Base-by-base conservation (phyloP, 225 moss, liverwort and hornwort species). In the Antitrichia curtipendula region DNA sequence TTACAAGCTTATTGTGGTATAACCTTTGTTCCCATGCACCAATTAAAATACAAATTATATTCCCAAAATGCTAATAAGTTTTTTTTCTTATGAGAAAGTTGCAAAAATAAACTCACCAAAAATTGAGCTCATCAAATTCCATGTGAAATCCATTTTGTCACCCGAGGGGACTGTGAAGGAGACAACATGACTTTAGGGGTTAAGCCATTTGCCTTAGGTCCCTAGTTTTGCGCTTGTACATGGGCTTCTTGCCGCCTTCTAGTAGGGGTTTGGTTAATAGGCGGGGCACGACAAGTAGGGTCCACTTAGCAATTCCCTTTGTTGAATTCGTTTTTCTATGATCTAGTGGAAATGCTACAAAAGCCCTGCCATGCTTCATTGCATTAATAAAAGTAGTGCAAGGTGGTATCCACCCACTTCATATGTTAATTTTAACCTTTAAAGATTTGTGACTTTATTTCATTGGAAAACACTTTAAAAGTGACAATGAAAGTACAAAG, bases 131-230 rank as follows among this genome's bases (percentile, higher is more conserved):
- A 9, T 16, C 2, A 8, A 16, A 62, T 31, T 13, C 7, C 16
- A 3, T 1, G 8, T 8, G 1, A 62, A 61, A 62, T 31, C 16
- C 31, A 31, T 62, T 62, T 31, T 62, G 31, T 62, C 27, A 2
- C 1, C 3, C 3, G 3, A 27, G 5, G 12, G 2, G 2, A 58
- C 29, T 15, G 8, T 6, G 7, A n/a, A n/a, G n/a, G n/a, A n/a
- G 28, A 45, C 45, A 7, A 45, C 45, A 45, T 45, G 3, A 61
- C 29, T 61, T 61, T 61, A 15, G 4, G 29, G 8, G 7, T 8
- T 15, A 15, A 61, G 29, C 2, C 7, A 2, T 29, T 12, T 29
- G 1, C 8, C 7, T 61, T 15, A 0, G 6, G 7, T 61, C 7
- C 2, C 7, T 0, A 1, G 3, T 61, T 61, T 7, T 60, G 5